Conservation (phyloP, 1,139 yeast species). For the Candida anutae region DNA sequence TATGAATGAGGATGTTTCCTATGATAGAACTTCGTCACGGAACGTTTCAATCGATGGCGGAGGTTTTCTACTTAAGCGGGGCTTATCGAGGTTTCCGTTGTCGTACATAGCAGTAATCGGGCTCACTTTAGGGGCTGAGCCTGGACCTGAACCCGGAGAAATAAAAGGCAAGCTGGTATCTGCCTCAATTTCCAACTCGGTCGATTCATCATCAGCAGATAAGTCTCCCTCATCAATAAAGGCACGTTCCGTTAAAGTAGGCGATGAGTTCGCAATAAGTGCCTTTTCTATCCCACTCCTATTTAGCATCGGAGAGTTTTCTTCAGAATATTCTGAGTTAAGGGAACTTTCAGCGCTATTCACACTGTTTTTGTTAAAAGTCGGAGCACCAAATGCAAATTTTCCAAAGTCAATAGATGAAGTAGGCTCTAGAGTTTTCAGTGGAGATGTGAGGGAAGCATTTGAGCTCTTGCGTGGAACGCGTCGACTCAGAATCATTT, state of each 20-base stretch:
- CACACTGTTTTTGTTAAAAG: neutral
- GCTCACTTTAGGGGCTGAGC: neutral
- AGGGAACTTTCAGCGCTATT: neutral
- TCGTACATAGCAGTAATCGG: neutral
- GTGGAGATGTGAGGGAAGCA: neutral
- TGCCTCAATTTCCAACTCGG: neutral
- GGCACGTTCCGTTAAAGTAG: neutral
- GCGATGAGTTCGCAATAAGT: neutral
- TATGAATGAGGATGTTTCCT: no score
- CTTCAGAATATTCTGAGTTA: no score
- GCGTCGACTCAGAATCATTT: constrained; percentile 57
- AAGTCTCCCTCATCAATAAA: neutral
- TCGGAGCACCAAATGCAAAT: neutral
- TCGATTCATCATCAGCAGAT: neutral
- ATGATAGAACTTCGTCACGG: no score
- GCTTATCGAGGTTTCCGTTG: neutral
- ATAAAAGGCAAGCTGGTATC: neutral
- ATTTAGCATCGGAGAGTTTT: no score
- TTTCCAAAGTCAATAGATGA: neutral
- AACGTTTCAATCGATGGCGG: no score
- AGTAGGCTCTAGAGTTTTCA: neutral
- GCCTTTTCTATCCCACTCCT: no score
- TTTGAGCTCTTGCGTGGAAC: constrained; percentile 4
- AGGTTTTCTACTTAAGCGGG: constrained; percentile 7
- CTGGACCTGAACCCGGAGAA: neutral